Base-by-base conservation (phyloP, 257 asterid genomes). In the Ilex aquifolium region DNA sequence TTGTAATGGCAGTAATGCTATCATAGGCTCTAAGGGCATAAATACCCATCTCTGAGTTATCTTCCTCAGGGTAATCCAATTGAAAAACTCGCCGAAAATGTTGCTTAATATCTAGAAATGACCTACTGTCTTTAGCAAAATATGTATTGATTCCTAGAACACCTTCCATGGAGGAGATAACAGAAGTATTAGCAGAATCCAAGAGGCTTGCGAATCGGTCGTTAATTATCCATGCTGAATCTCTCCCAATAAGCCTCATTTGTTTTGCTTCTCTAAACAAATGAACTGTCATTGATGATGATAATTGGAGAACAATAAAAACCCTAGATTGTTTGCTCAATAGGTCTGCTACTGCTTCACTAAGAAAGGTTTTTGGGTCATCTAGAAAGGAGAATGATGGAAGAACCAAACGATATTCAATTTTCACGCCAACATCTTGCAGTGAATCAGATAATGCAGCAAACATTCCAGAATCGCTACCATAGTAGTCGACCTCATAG, bases 21-120 rank as follows among this genome's bases (percentile, higher is more conserved):
- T 80, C 85, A 53, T 67, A 80, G n/a, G 80, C 85, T 65, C 56
- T 67, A 17, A 80, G 42, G 60, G 85, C 76, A 67, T 76, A 72
- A 63, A 74, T 64, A 15, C 82, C 73, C 6, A 80, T 82, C 65
- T 61, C 75, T 0, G 32, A 70, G 39, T 57, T 56, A 29, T 46
- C 65, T 65, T 80, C 85, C 36, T 46, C 51, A 15, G 80, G 76
- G 65, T 64, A 76, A 4, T 77, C 70, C 11, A 27, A 30, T 10
- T 59, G n/a, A 46, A 76, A 62, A 44, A 2, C 60, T 53, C 29
- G 62, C 57, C 61, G 62, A 16, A 76, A 80, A 13, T 65, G 74
- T 8, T 16, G 30, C 42, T 60, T 73, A n/a, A 80, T 71, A 4
- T 62, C 66, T 10, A 8, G 63, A 62, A 66, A 80, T 52, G 71